Evolutionary conservation across 2,329 filamentous ascomycete genomes (phyloP), one percentile per base, ranked within the genome.

Genomic region (Colletotrichum brevisporum): DNA sequence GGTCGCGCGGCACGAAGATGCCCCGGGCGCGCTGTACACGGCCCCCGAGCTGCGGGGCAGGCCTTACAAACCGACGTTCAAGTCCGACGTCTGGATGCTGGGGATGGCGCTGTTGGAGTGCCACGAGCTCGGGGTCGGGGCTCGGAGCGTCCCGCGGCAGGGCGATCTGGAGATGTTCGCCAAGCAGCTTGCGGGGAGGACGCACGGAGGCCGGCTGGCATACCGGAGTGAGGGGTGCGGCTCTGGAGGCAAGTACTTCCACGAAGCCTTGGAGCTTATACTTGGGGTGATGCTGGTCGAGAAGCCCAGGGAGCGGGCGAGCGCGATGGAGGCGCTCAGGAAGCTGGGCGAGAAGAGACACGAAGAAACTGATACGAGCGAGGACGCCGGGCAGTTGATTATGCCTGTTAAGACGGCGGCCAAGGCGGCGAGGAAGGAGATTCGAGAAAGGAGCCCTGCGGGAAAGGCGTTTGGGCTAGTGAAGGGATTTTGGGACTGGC

Each of bases 51-150:
- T 69, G 1, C 55, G 26, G 0, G 9, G 2, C 1, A 26, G 8
- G 10, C 3, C 2, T 24, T 63, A 53, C 24, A 59, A 58, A 26
- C 50, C 66, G 41, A 47, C 66, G 0, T 8, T 27, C 5, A 4
- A 16, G 48, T 21, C 61, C 1, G 67, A 69, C 16, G 26, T 69
- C 24, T 69, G 67, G 67, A 65, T 67, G 67, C 51, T 69, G 0
- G 67, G 67, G 5, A 41, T 52, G 67, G 36, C 21, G 10, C 39
- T 69, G 27, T 18, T 8, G 51, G 51, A 66, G n/a, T 51, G 52
- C 16, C 67, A 67, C 18, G 50, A 31, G 4, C 50, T 41, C 48
- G 65, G 59, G 41, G 3, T 8, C 27, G 27, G 27, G 5, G 27
- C 27, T 31, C 9, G 6, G 6, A 8, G 9, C 9, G 9, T 31